Evolutionary conservation across 2,329 filamentous ascomycete species (phyloP).

Genomic region (Rasamsonia emersonii): DNA sequence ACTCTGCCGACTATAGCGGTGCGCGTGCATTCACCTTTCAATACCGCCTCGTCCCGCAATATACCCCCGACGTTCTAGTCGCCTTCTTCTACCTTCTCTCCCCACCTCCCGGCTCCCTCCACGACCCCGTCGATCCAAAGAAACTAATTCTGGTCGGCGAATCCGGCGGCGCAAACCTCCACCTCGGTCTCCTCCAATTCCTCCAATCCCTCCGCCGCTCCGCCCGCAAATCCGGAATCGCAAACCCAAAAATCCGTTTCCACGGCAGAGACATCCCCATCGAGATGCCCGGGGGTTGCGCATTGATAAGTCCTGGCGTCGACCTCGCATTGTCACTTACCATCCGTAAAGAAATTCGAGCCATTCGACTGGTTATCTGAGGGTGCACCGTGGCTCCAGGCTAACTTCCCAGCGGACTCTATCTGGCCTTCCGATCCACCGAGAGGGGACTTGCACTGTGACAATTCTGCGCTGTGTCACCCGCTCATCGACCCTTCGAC

Average conservation of each 20-base stretch:
- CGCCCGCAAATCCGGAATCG: no score
- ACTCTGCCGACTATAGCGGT: not conserved
- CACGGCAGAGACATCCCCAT: not conserved
- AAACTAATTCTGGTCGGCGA: slow-evolving; percentile 4
- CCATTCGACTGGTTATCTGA: slow-evolving; percentile 1
- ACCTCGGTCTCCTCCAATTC: slow-evolving; percentile 2
- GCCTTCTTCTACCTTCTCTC: slow-evolving; percentile 5
- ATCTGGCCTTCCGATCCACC: slow-evolving; percentile 3
- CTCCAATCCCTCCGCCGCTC: not conserved
- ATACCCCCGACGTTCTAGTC: slow-evolving; percentile 3
- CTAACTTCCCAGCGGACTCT: slow-evolving; percentile 1
- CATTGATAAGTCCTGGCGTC: slow-evolving; percentile 2
- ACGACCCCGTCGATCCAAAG: slow-evolving; percentile 3
- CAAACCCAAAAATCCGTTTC: not conserved
- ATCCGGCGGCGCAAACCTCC: slow-evolving; percentile 4
- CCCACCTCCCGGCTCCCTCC: slow-evolving; percentile 3
- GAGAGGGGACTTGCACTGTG: slow-evolving; percentile 4
- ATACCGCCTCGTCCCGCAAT: slow-evolving; percentile 4
- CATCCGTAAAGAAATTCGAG: slow-evolving; percentile 3
- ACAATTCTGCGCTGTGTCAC: slow-evolving; percentile 4
- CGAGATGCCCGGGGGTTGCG: slow-evolving; percentile 3
- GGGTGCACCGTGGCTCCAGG: not conserved
- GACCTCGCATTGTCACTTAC: slow-evolving; percentile 3
- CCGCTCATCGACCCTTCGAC: slow-evolving; percentile 3
- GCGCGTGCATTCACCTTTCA: slow-evolving; percentile 4